Base-by-base conservation (phyloP, 768 basidiomycete species). In the Amanita brunnescens region DNA sequence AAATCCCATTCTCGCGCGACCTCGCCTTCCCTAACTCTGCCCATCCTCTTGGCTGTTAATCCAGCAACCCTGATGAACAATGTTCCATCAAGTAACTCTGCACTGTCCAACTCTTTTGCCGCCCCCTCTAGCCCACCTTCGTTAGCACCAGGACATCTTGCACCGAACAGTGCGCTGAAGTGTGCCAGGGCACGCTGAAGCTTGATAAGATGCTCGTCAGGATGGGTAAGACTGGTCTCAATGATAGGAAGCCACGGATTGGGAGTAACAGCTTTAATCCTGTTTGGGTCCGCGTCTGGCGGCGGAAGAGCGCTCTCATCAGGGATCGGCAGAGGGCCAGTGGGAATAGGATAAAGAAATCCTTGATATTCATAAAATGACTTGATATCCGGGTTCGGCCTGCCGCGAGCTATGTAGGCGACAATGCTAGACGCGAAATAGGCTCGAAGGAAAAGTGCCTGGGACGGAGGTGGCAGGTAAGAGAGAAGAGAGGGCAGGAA, bases 381-480 rank as follows among this genome's bases (percentile, higher is more conserved):
- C 37, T 61, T 58, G 44, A 86, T 65, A 47, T 77, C 68, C 53
- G 83, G 64, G 1, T 60, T 52, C 0, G 75, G 74, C 6, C 80
- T 75, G 12, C 82, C 82, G 8, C 77, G 78, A 1, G 75, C 70
- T 34, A 87, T 61, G 66, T 76, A 84, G 73, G 75, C 77, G 1
- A 65, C 67, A 30, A 85, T 29, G 26, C 26, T 29, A 29, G 26
- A 3, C 26, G 5, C 26, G 70, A n/a, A 66, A 64, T 83, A 84
- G 1, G 73, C 66, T 6, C 75, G 77, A n/a, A 88, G 70, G 13
- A 87, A 67, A 12, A 76, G 62, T 3, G 67, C 68, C 52, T 78
- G 74, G 0, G 77, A 85, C 26, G 26, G 26, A 29, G 3, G 26
- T 3, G 26, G 26, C 26, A 29, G 7, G 26, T 29, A 29, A 7